phyloP scores from a whole-genome alignment of 352 stramenopile species.

The Blastocystis sp. region DNA sequence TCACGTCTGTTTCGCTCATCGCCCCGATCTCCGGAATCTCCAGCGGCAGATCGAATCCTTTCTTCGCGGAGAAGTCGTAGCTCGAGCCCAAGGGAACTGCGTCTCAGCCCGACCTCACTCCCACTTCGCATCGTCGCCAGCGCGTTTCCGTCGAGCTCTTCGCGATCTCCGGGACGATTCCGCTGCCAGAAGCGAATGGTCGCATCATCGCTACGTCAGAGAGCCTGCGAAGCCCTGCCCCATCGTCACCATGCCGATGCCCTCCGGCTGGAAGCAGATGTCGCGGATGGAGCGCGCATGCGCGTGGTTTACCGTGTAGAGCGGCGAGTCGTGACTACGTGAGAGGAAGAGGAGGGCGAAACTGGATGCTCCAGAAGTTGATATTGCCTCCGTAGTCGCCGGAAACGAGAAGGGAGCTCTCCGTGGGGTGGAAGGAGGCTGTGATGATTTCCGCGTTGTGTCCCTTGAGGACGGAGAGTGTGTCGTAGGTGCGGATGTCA shows the following conservation, averaged over 20 bases:
- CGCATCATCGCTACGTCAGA: constrained; percentile 9
- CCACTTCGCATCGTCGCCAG: constrained; percentile 31
- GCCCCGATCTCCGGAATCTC: neutral
- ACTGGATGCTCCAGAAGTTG: constrained; percentile 41
- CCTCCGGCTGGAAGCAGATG: neutral
- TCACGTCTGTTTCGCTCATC: neutral
- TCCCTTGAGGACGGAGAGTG: neutral
- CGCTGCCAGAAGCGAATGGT: constrained; percentile 30
- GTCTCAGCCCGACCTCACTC: neutral
- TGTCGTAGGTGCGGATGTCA: constrained; percentile 5
- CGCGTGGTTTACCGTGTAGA: constrained; percentile 17
- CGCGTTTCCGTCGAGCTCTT: constrained; percentile 5
- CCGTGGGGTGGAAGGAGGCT: neutral
- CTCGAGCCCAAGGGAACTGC: constrained; percentile 3
- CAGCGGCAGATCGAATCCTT: neutral
- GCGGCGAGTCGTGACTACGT: constrained; percentile 3
- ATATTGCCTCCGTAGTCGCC: constrained; percentile 13
- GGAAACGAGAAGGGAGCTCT: neutral
- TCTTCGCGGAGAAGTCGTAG: neutral
- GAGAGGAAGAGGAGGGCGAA: neutral
- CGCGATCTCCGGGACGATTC: constrained; percentile 45
- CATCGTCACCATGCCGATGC: constrained; percentile 8
- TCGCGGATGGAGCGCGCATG: neutral
- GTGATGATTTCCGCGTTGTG: constrained; percentile 18
- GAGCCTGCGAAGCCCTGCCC: neutral